Evolutionary conservation across 306 rosid species (phyloP).

Genomic region (Casuarina glauca): DNA sequence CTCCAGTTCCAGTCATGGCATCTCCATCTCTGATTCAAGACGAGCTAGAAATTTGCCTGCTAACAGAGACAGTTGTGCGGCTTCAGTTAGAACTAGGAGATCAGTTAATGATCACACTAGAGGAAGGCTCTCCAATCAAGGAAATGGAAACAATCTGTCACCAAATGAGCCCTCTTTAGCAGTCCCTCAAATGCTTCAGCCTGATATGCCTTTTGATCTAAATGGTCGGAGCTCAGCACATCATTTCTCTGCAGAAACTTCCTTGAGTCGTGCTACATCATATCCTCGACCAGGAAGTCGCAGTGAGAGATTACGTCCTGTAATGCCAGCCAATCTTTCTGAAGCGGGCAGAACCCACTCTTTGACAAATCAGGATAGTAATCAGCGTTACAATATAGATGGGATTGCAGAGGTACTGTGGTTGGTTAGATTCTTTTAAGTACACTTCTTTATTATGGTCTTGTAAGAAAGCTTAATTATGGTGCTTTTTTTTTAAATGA

Average conservation of each 20-base stretch:
- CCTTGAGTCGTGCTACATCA: constrained; percentile 47
- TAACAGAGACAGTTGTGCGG: constrained; percentile 47
- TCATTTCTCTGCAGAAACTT: constrained; percentile 43
- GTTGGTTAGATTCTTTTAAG: constrained; percentile 10
- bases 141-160: constrained; percentile 45
- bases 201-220: constrained; percentile 37
- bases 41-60: constrained; percentile 53
- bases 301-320: constrained; percentile 48
- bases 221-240: constrained; percentile 46
- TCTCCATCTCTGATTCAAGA: constrained; percentile 75
- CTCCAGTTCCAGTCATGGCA: constrained; percentile 51
- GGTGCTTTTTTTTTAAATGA: constrained; percentile 8
- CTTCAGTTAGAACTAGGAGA: constrained; percentile 66
- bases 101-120: constrained; percentile 44
- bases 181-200: constrained; percentile 47
- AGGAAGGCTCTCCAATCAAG: constrained; percentile 60
- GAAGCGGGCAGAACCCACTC: constrained; percentile 62
- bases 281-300: constrained; percentile 49
- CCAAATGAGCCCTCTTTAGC: constrained; percentile 39
- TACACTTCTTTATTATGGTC: not conserved
- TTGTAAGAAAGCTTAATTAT: constrained; percentile 9
- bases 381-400: constrained; percentile 71
- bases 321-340: constrained; percentile 42
- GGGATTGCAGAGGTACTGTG: constrained; percentile 84
- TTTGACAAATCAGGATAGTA: constrained; percentile 52